Evolutionary conservation across 306 rosid genomes (phyloP), one percentile per base, ranked within the genome.

Genomic region (Arachis stenosperma): DNA sequence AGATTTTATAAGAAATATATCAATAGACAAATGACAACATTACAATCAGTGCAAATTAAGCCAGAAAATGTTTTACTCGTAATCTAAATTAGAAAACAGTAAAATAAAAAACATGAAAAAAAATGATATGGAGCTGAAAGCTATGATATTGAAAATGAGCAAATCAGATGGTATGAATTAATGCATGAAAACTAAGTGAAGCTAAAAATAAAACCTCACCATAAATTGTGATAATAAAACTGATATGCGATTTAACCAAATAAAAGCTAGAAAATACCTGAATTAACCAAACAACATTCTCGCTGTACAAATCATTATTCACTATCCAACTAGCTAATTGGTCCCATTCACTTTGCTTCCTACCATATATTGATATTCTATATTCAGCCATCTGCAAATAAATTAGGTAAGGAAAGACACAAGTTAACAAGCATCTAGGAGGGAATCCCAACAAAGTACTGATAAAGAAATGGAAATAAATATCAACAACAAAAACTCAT

Each of bases 281-380:
- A 82, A 94, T 94, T 84, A 94, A 79, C 98, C 98, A 94, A 64
- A 94, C 98, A 74, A 89, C 98, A 83, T 94, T 94, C 75, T 84
- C 96, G 10, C 95, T 85, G 86, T 94, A 94, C 80, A 94, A 74
- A 11, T 94, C 98, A 75, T 94, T 94, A 76, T 94, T 94, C 73
- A 94, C 97, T 84, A 94, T 94, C 98, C 98, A 94, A 78, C 98
- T 94, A 54, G 98, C 98, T 74, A 91, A 80, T 84, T 94, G 97
- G 83, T 94, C 98, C 98, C 98, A 94, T 84, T 94, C 98, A 75
- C 98, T 94, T 84, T 94, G 98, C 90, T 94, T 94, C 86, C 98
- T 85, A 69, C 97, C 98, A 80, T 94, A 94, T 79, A 94, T 94
- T 52, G 98, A 94, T 77, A 94, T 40, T 81, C 98, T 85, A 79